A percentile compares a stretch with the other conserved stretches of the same genome.
Evolutionary conservation across 345 rosid genomes (phyloP).

Genomic region (Eutrema yunnanense): DNA sequence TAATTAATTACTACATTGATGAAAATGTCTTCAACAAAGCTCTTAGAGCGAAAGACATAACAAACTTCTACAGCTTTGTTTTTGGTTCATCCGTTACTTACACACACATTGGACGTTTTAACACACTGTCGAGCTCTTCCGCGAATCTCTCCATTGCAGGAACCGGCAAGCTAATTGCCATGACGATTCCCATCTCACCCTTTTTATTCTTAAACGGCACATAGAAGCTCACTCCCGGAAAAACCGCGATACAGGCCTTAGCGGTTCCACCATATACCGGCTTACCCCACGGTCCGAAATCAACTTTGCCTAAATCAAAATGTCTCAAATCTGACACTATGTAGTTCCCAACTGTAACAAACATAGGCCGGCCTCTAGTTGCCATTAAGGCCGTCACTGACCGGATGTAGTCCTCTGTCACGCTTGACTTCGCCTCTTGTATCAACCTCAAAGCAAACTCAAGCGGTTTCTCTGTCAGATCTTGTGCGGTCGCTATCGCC

Average conservation of each 20-base stretch:
- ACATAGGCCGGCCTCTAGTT: constrained; percentile 41
- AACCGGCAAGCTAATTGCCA: constrained; percentile 20
- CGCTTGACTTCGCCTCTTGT: constrained; percentile 37
- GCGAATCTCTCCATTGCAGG: constrained; percentile 33
- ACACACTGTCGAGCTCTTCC: not conserved
- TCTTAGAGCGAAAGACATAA: not conserved
- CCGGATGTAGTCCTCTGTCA: constrained; percentile 28
- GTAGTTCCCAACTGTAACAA: constrained; percentile 29
- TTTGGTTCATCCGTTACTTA: not conserved
- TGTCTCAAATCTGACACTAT: constrained; percentile 45
- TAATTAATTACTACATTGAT: not conserved
- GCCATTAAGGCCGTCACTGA: constrained; percentile 29
- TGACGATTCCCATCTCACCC: constrained; percentile 33
- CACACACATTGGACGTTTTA: not conserved
- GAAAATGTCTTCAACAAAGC: not conserved
- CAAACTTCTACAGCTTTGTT: too few species aligned
- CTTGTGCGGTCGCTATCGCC: constrained; percentile 35
- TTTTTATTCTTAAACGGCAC: constrained; percentile 33
- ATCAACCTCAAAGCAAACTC: constrained; percentile 43
- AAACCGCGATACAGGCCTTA: constrained; percentile 33
- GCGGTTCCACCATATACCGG: constrained; percentile 48
- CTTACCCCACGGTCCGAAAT: constrained; percentile 58
- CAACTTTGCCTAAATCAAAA: constrained; percentile 35
- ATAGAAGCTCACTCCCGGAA: constrained; percentile 40
- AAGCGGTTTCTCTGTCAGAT: constrained; percentile 37